These are phyloP conservation scores for Allium fistulosum DNA, from an alignment of 106 monocot species.

Conservation along the genomic window DNA sequence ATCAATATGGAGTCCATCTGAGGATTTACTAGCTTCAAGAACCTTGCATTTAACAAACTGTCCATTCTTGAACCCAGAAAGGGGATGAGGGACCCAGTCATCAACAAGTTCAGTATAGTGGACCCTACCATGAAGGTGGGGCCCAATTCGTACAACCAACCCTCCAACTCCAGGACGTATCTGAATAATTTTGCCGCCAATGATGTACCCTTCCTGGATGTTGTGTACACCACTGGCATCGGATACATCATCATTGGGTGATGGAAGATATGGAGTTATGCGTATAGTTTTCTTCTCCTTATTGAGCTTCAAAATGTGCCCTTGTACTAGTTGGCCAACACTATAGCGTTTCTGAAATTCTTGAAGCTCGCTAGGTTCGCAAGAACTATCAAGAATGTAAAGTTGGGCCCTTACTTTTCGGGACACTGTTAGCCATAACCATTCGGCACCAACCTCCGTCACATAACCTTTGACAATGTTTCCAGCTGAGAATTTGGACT, in stretches of 20 bases:
- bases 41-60: conserved; percentile 86
- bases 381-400: conserved; percentile 80
- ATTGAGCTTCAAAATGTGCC: conserved; percentile 43
- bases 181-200: conserved; percentile 75
- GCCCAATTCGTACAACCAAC: conserved; percentile 86
- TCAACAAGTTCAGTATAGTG: conserved; percentile 82
- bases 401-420: conserved; percentile 37
- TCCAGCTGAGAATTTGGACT: conserved; percentile 48
- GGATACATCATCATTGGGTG: conserved; percentile 5
- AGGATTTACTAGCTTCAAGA: conserved; percentile 56
- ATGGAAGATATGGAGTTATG: conserved; percentile 16
- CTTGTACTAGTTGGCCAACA: conserved; percentile 54
- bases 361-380: conserved; percentile 64
- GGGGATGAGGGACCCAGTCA: conserved; percentile 49
- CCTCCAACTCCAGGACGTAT: conserved; percentile 82
- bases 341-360: conserved; percentile 62
- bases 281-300: conserved; percentile 57
- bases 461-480: conserved; percentile 58
- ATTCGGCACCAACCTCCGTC: conserved; percentile 61
- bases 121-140: conserved; percentile 76
- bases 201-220: conserved; percentile 50
- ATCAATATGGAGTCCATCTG: conserved; percentile 67
- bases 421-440: conserved; percentile 61
- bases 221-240: conserved; percentile 21
- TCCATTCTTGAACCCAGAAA: conserved; percentile 59